Evolutionary conservation across 2,329 filamentous ascomycete species (phyloP).

Genomic region (Colletotrichum liriopes): DNA sequence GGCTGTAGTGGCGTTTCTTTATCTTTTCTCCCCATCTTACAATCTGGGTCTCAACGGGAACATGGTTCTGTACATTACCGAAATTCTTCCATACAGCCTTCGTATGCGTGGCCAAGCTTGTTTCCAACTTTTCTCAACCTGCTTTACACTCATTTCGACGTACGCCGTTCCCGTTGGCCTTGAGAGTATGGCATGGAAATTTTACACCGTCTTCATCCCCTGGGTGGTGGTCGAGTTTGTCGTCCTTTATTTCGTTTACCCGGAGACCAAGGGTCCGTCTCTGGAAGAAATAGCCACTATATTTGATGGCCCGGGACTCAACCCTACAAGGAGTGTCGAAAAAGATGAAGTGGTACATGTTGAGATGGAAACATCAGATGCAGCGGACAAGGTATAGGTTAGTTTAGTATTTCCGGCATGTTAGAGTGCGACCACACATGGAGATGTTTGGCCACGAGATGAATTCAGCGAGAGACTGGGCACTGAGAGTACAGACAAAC

Average conservation of each 20-base stretch:
- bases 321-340: neutral
- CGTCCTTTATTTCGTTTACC: conserved; percentile 56
- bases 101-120: conserved; percentile 40
- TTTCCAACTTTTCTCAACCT: conserved; percentile 29
- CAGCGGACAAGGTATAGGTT: neutral
- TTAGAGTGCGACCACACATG: too few relatives aligned
- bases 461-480: too few relatives aligned
- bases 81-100: conserved; percentile 48
- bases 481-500: too few relatives aligned
- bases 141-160: conserved; percentile 51
- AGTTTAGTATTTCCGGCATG: too few relatives aligned
- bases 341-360: neutral
- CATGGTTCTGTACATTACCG: conserved; percentile 45
- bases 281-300: conserved; percentile 51
- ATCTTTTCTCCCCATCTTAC: conserved; percentile 51
- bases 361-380: neutral
- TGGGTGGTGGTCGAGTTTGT: conserved; percentile 49
- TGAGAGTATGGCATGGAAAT: conserved; percentile 55
- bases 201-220: conserved; percentile 58
- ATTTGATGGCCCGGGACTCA: conserved; percentile 46
- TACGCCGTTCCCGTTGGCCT: conserved; percentile 60
- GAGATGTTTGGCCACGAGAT: too few relatives aligned
- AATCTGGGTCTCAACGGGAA: conserved; percentile 45
- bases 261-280: conserved; percentile 51
- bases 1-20: conserved; percentile 53